Evolutionary conservation across 2,329 filamentous ascomycete species (phyloP).

Genomic region (Ascocoryne sarcoides): DNA sequence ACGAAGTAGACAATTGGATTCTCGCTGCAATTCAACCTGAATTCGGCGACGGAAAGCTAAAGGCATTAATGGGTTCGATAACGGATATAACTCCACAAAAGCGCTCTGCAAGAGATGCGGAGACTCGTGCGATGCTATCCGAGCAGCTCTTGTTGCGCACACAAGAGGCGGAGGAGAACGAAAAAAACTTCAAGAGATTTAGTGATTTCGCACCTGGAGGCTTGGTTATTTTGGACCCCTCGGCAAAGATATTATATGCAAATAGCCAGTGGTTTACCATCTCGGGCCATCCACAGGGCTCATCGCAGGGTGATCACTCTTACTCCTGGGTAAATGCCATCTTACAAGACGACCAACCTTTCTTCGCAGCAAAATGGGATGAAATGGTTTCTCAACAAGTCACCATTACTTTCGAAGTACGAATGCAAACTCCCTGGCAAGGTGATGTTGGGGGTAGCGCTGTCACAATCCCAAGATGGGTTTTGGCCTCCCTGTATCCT

Average conservation of each 20-base stretch:
- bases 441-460: conserved; percentile 51
- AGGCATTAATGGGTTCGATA: conserved; percentile 39
- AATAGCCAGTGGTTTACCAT: conserved; percentile 10
- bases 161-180: conserved; percentile 53
- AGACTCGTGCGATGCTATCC: conserved; percentile 67
- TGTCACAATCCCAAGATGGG: conserved; percentile 63
- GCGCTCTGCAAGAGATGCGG: conserved; percentile 71
- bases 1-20: conserved; percentile 62
- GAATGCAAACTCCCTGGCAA: conserved; percentile 5
- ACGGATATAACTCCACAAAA: conserved; percentile 82
- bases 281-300: conserved; percentile 1
- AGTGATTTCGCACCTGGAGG: conserved; percentile 64
- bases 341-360: conserved; percentile 1
- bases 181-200: conserved; percentile 73
- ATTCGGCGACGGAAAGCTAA: neutral
- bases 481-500: conserved; percentile 58
- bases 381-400: conserved; percentile 1
- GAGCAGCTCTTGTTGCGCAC: conserved; percentile 59
- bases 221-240: conserved; percentile 9
- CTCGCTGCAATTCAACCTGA: conserved; percentile 5
- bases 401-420: conserved; percentile 4
- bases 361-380: conserved; percentile 6
- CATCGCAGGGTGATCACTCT: neutral
- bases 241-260: conserved; percentile 5
- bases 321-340: conserved; percentile 4